phyloP scores from a whole-genome alignment of 441 rosid genomes.

The Bocquillonia castaneifolia region DNA sequence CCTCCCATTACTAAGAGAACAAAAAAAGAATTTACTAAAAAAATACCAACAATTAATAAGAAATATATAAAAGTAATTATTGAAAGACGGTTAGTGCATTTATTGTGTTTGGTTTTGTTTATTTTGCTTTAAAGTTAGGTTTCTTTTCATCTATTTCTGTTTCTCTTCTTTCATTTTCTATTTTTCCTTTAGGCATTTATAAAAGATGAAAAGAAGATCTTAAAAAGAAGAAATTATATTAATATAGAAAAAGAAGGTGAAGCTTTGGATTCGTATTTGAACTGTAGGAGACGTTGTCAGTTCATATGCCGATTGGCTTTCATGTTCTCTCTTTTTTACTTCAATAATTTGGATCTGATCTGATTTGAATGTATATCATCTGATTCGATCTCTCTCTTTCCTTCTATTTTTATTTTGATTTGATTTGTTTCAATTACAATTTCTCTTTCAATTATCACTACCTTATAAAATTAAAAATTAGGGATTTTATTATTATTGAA shows the following conservation, averaged over 20 bases:
- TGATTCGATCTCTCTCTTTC: constrained; percentile 18
- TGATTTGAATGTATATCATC: constrained; percentile 17
- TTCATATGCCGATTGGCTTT: constrained; percentile 68
- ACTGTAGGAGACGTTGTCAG: constrained; percentile 80
- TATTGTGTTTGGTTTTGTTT: no score
- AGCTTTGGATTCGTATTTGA: constrained; percentile 68
- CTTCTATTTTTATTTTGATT: not conserved
- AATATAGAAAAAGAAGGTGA: no score
- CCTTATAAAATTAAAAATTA: not conserved
- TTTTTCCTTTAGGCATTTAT: not conserved
- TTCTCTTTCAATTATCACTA: not conserved
- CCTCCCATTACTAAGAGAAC: no score
- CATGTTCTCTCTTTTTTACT: constrained; percentile 36
- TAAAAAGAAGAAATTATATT: not conserved
- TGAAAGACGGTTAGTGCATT: no score
- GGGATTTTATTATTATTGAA: not conserved
- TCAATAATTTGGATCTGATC: not conserved
- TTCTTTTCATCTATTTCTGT: not conserved
- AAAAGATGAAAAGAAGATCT: not conserved
- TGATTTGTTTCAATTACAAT: no score
- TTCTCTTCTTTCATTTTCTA: not conserved
- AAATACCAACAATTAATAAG: no score
- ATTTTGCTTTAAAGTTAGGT: no score
- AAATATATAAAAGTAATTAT: no score
- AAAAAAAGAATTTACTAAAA: no score